Evolutionary conservation across 345 rosid genomes (phyloP), one percentile per base, ranked within the genome.

Genomic region (Abelmoschus esculentus): DNA sequence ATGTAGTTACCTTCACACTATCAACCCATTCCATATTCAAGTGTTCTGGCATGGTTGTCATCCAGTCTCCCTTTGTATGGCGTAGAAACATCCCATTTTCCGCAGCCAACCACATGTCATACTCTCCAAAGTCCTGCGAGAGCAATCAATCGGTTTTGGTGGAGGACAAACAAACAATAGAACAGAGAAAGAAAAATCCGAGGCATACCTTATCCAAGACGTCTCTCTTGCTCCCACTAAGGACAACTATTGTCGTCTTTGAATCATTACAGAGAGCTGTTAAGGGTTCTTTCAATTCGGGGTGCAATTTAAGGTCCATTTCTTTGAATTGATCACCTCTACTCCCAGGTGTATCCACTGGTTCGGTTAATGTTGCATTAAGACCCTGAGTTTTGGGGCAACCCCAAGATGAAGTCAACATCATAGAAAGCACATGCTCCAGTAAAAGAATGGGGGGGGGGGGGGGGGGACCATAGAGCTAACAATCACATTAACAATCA

Each of bases 11-110:
- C 89, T 83, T 85, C 1, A 85, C 84, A 5, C 86, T 85, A 75
- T 83, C 89, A 34, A 85, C 86, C 89, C 89, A 85, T 66, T 83
- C 86, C 86, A 85, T 81, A 32, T 76, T 81, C 55, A 83, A 74
- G 71, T 77, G 80, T 70, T 85, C 89, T 9, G 89, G 89, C 89
- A 85, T 85, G 46, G 86, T 85, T 31, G 85, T 85, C 86, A 83
- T 83, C 89, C 89, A 85, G 15, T 83, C 85, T 68, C 82, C 80
- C 0, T 31, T 29, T 46, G 86, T 76, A 29, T 54, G 70, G 22
- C 89, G 86, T 54, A 85, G 66, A 66, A 83, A 85, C 86, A 85
- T 85, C 56, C 89, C 89, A 68, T 85, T 81, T 80, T 85, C 89
- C 50, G 86, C 89, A 50, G 89, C 89, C 81, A 85, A 72, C 89